Evolutionary conservation across 2,329 filamentous ascomycete genomes (phyloP).

Genomic region (Didymella keratinophila): DNA sequence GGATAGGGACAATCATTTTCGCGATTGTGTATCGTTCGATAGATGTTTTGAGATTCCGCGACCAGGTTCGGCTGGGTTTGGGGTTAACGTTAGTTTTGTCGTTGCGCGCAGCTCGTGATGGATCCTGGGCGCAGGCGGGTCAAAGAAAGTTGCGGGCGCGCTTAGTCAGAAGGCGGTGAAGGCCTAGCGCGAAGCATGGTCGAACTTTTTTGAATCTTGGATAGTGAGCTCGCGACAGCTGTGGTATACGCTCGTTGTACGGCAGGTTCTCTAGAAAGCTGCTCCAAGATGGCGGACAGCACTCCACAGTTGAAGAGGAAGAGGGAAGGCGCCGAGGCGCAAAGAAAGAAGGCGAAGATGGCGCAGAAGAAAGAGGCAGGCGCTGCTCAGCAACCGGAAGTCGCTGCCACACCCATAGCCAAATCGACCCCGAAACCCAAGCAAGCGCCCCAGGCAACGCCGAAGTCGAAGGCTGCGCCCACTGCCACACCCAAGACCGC

Average conservation of each 20-base stretch:
- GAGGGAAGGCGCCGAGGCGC: conserved; percentile 38
- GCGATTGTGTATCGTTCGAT: conserved; percentile 4
- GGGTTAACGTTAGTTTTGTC: conserved; percentile 15
- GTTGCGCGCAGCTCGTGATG: conserved; percentile 27
- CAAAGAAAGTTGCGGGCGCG: conserved; percentile 49
- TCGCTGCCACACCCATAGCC: conserved; percentile 19
- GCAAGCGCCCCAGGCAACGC: conserved; percentile 22
- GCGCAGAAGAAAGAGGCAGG: conserved; percentile 36
- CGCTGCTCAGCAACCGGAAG: conserved; percentile 23
- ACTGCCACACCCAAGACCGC: conserved; percentile 18
- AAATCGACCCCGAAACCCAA: conserved; percentile 27
- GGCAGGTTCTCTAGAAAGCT: not conserved
- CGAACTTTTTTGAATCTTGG: conserved; percentile 14
- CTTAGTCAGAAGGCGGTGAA: conserved; percentile 39
- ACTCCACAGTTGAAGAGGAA: conserved; percentile 43
- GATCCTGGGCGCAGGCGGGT: conserved; percentile 14
- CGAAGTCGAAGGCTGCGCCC: conserved; percentile 26
- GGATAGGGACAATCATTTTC: conserved; percentile 97
- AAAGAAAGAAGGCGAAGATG: conserved; percentile 42
- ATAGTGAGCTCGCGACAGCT: conserved; percentile 11
- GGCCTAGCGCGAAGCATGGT: conserved; percentile 35
- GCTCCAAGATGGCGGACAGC: conserved; percentile 35
- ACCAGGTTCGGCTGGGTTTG: conserved; percentile 11
- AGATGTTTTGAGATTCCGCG: conserved; percentile 12
- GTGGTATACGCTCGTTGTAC: conserved; percentile 5